Evolutionary conservation across 2,329 filamentous ascomycete species (phyloP).

Genomic region (Nothophoma quercina): DNA sequence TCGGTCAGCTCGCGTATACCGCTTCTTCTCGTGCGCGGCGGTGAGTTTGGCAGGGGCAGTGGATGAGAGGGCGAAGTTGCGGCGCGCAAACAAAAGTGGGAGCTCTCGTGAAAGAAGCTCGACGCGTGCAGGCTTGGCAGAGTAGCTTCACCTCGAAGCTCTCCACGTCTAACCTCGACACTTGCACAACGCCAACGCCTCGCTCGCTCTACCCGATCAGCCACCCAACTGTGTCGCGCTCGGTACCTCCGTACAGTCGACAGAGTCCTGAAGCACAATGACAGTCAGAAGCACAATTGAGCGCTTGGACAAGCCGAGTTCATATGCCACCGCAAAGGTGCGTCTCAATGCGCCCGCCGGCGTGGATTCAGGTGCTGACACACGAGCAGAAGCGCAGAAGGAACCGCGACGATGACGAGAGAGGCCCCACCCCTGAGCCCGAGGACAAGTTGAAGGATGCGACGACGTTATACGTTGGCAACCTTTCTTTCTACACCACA

Average conservation of each 20-base stretch:
- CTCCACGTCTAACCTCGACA: conserved; percentile 7
- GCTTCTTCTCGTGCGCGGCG: not conserved
- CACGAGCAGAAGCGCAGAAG: conserved; percentile 71
- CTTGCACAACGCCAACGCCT: conserved; percentile 2
- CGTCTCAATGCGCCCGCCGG: not conserved
- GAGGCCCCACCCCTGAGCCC: conserved; percentile 62
- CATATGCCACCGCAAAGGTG: conserved; percentile 88
- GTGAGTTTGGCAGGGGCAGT: conserved; percentile 3
- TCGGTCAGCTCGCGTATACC: conserved; percentile 11
- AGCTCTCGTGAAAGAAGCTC: conserved; percentile 15
- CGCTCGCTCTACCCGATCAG: not conserved
- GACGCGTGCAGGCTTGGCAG: conserved; percentile 26
- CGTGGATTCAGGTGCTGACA: conserved; percentile 15
- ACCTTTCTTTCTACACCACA: conserved; percentile 98
- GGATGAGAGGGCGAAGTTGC: conserved; percentile 2
- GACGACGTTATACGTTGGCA: conserved; percentile 96
- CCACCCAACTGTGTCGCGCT: conserved; percentile 6
- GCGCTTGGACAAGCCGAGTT: conserved; percentile 90
- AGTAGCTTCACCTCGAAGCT: conserved; percentile 23
- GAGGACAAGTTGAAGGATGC: conserved; percentile 85
- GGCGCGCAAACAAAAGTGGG: conserved; percentile 14
- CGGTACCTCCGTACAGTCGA: not conserved
- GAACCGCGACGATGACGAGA: conserved; percentile 66
- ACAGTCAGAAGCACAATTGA: conserved; percentile 79
- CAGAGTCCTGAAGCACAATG: conserved; percentile 26